Evolutionary conservation across 2,329 filamentous ascomycete species (phyloP), one percentile per base, ranked within the genome.

Genomic region (Cladophialophora psammophila): DNA sequence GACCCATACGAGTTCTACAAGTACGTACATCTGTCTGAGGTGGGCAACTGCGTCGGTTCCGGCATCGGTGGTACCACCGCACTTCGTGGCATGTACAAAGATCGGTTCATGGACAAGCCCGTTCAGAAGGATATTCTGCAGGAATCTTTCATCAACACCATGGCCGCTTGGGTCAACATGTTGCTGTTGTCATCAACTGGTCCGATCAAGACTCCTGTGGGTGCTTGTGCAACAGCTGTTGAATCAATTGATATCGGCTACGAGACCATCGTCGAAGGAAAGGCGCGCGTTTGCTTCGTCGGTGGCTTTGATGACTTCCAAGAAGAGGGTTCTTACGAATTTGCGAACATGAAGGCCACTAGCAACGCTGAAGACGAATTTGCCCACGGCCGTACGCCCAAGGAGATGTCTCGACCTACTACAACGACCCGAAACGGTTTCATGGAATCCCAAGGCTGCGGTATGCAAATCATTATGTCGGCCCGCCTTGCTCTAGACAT

Each of bases 141-240:
- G 78, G 95, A 99, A 82, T 98, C 95, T 12, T 99, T 99, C 86
- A 98, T 99, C 87, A 99, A 99, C 86, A 99, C 95, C 64, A 99
- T 99, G 94, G 91, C 92, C 74, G 95, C 95, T 15, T 99, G 95
- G 95, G 94, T 99, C 65, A 99, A 99, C 85, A 99, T 99, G 95
- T 85, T 99, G 81, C 85, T 99, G 71, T 85, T 99, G 71, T 99
- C 95, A 4, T 98, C 95, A 5, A 98, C 95, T 60, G 95, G 95
- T 73, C 93, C 95, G 50, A 98, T 99, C 86, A 97, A 98, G 86
- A 98, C 96, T 0, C 95, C 95, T 3, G 95, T 98, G 60, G 95
- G 94, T 84, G 95, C 95, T 76, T 99, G 95, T 78, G 95, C 95
- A 65, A 99, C 95, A 36, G 92, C 95, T 72, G 94, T 99, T 54